A percentile compares a stretch with the other conserved stretches of the same genome.
phyloP scores from a whole-genome alignment of 768 basidiomycete genomes.

The Pisolithus marmoratus region DNA sequence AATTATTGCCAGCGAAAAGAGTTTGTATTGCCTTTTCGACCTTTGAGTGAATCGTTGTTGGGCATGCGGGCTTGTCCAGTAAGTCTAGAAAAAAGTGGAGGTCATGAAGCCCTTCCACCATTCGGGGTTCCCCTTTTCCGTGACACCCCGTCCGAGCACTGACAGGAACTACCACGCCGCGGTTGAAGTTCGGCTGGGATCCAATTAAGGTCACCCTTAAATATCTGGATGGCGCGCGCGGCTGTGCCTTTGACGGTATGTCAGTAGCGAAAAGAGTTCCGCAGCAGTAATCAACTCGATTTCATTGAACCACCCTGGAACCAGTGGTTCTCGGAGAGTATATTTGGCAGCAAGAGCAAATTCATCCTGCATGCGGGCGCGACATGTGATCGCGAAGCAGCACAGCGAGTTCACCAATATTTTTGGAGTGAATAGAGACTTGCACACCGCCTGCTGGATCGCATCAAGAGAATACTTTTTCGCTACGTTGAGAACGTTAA shows the following conservation, averaged over 20 bases:
- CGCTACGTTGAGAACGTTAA: slow-evolving; percentile 9
- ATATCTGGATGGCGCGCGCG: slow-evolving; percentile 6
- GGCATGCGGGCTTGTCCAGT: slow-evolving; percentile 14
- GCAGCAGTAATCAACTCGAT: slow-evolving; percentile 21
- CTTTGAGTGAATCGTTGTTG: background rate
- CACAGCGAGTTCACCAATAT: slow-evolving; percentile 19
- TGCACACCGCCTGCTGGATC: slow-evolving; percentile 13
- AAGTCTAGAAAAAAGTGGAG: slow-evolving; percentile 5
- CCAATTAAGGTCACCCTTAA: slow-evolving; percentile 7
- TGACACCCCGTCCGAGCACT: background rate
- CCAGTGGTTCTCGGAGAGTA: slow-evolving; percentile 21
- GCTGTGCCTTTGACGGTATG: slow-evolving; percentile 14
- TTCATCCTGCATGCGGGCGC: slow-evolving; percentile 17
- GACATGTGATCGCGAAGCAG: slow-evolving; percentile 29
- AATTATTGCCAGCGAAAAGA: background rate
- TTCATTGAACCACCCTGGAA: slow-evolving; percentile 19
- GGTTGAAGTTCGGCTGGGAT: background rate
- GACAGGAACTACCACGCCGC: background rate
- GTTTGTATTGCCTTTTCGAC: background rate
- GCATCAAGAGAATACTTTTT: slow-evolving; percentile 12
- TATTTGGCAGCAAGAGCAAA: slow-evolving; percentile 23
- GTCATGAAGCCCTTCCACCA: slow-evolving; percentile 21
- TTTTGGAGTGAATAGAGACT: slow-evolving; percentile 14
- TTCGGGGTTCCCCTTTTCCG: background rate
- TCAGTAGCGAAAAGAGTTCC: slow-evolving; percentile 21